A percentile compares a stretch with the other conserved stretches of the same genome.
Evolutionary conservation across 805 yeast species (phyloP).

Genomic region (Nakazawaea populi): DNA sequence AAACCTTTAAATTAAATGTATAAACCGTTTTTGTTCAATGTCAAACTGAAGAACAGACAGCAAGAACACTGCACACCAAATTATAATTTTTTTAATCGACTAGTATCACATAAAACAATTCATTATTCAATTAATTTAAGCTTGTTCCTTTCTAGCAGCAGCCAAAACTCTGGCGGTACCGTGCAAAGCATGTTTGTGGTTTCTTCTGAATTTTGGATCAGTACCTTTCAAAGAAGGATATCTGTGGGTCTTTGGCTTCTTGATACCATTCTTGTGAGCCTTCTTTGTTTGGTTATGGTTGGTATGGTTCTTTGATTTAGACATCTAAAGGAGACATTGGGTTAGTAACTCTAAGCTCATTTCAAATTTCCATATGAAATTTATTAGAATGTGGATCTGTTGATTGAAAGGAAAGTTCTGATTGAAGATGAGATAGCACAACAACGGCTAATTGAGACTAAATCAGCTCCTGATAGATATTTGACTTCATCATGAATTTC

Average conservation of each 20-base stretch:
- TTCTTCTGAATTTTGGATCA: slow-evolving; percentile 98
- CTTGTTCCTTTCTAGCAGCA: slow-evolving; percentile 39
- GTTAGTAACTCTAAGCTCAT: slow-evolving; percentile 1
- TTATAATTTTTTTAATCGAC: background rate
- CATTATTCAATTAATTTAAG: slow-evolving; percentile 13
- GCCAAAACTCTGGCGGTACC: slow-evolving; percentile 96
- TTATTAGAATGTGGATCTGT: too few relatives aligned
- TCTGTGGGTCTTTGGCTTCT: slow-evolving; percentile 97
- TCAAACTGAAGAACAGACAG: background rate
- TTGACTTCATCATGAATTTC: too few relatives aligned
- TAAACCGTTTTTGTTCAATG: background rate
- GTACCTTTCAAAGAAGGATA: slow-evolving; percentile 98
- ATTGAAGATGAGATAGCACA: too few relatives aligned
- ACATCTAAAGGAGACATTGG: slow-evolving; percentile 51
- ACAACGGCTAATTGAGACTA: too few relatives aligned
- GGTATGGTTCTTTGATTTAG: slow-evolving; percentile 99
- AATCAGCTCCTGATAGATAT: too few relatives aligned
- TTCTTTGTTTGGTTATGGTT: slow-evolving; percentile 99
- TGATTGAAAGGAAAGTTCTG: too few relatives aligned
- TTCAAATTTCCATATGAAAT: too few relatives aligned
- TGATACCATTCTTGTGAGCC: slow-evolving; percentile 99
- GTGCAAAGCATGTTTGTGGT: slow-evolving; percentile 98
- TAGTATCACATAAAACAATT: background rate
- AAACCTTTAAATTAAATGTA: slow-evolving; percentile 5
- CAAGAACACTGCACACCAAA: background rate